Conservation (phyloP, 176 grass and related monocot genomes). For the Alloteropsis semialata region DNA sequence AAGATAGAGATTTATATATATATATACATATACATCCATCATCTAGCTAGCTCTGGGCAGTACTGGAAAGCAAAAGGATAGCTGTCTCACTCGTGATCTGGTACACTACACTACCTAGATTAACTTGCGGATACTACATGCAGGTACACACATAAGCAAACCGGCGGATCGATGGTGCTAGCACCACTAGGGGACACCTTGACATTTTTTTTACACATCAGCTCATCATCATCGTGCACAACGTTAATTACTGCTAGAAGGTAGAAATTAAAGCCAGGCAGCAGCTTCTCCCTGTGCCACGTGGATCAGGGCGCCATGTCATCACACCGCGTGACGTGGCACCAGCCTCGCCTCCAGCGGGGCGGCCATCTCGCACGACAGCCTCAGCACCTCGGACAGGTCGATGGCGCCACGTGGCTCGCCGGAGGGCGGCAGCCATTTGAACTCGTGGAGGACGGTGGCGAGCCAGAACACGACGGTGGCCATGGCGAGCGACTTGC, state of each 20-base stretch:
- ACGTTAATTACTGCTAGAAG: neutral
- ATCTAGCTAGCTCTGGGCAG: neutral
- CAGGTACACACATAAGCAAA: neutral
- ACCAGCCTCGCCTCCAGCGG: slow-evolving; percentile 50
- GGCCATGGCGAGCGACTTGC: slow-evolving; percentile 65
- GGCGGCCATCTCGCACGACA: slow-evolving; percentile 78
- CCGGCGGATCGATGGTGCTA: neutral
- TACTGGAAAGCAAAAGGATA: neutral
- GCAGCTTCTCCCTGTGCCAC: neutral
- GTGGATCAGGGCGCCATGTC: neutral
- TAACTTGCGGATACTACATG: neutral
- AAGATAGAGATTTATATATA: neutral
- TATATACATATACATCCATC: neutral
- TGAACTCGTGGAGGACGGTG: slow-evolving; percentile 58
- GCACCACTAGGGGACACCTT: neutral
- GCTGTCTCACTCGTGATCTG: neutral
- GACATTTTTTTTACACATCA: neutral
- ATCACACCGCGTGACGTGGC: slow-evolving; percentile 20
- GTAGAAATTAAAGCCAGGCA: neutral
- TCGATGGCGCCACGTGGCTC: slow-evolving; percentile 19
- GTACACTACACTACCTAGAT: neutral
- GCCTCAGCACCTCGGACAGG: slow-evolving; percentile 70
- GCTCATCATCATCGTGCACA: neutral
- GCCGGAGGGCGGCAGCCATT: slow-evolving; percentile 35
- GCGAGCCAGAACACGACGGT: slow-evolving; percentile 64